Percentiles rank a stretch among this genome's conserved stretches.
These are phyloP conservation scores for Yamadazyma akitaensis DNA, from an alignment of 805 yeast genomes.

Conservation along the genomic window DNA sequence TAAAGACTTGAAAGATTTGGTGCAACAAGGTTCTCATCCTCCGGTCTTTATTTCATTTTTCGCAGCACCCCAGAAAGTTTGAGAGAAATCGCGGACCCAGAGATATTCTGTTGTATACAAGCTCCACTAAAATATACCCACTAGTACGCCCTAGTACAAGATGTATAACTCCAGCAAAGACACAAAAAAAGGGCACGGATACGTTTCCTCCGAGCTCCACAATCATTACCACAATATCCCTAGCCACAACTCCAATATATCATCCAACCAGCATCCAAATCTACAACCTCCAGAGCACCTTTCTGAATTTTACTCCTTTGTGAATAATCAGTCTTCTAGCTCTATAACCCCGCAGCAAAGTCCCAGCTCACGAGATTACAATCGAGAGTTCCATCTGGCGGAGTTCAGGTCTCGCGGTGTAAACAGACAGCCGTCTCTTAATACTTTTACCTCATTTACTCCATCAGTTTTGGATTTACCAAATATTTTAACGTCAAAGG, in stretches of 20 bases:
- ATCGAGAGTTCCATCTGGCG: slow-evolving; percentile 3
- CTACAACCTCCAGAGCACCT: slow-evolving; percentile 49
- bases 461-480: slow-evolving; percentile 59
- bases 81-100: neutral
- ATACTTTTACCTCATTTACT: slow-evolving; percentile 44
- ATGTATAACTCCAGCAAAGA: neutral
- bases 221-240: neutral
- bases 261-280: slow-evolving; percentile 17
- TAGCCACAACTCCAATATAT: neutral
- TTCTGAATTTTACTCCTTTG: slow-evolving; percentile 56
- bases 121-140: neutral
- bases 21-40: no score
- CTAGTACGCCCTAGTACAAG: neutral
- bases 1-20: no score
- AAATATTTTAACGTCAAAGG: slow-evolving; percentile 58
- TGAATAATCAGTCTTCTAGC: slow-evolving; percentile 26
- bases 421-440: slow-evolving; percentile 30
- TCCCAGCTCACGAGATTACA: slow-evolving; percentile 11
- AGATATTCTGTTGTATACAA: neutral
- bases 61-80: no score
- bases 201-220: neutral
- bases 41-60: no score
- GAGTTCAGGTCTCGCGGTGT: neutral
- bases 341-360: slow-evolving; percentile 13
- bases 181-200: neutral